Evolutionary conservation across 1,284 basidiomycete species (phyloP).

Genomic region (Rhizoctonia solani): DNA sequence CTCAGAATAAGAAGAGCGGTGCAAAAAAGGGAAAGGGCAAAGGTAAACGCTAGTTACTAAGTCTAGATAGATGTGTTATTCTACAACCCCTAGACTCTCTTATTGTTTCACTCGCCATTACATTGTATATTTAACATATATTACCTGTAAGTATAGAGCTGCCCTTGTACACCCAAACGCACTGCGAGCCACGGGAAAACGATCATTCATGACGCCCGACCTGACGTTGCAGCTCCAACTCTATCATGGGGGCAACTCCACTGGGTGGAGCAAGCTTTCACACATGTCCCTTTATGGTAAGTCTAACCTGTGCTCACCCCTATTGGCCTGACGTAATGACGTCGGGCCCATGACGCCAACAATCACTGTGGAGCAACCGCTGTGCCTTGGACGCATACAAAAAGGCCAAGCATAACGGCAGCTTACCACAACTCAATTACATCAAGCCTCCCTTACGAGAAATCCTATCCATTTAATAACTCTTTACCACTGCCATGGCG

Average conservation of each 20-base stretch:
- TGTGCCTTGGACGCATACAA: not conserved
- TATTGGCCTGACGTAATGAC: not conserved
- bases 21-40: constrained; percentile 37
- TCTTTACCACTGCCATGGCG: constrained; percentile 22
- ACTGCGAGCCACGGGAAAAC: too few relatives aligned
- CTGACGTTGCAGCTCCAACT: too few relatives aligned
- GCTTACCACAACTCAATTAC: constrained; percentile 19
- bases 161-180: too few relatives aligned
- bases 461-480: too few relatives aligned
- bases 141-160: not conserved
- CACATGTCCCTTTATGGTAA: too few relatives aligned
- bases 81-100: not conserved
- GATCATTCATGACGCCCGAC: too few relatives aligned
- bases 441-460: constrained; percentile 3
- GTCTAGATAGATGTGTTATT: not conserved
- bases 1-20: constrained; percentile 15
- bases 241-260: too few relatives aligned
- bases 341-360: not conserved
- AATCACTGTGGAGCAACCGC: not conserved
- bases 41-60: constrained; percentile 13
- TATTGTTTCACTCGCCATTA: not conserved
- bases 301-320: too few relatives aligned
- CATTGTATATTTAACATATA: not conserved
- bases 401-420: constrained; percentile 17
- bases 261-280: too few relatives aligned